Evolutionary conservation across 2,329 filamentous ascomycete genomes (phyloP), one percentile per base, ranked within the genome.

Genomic region (Cladorrhinum sp.): DNA sequence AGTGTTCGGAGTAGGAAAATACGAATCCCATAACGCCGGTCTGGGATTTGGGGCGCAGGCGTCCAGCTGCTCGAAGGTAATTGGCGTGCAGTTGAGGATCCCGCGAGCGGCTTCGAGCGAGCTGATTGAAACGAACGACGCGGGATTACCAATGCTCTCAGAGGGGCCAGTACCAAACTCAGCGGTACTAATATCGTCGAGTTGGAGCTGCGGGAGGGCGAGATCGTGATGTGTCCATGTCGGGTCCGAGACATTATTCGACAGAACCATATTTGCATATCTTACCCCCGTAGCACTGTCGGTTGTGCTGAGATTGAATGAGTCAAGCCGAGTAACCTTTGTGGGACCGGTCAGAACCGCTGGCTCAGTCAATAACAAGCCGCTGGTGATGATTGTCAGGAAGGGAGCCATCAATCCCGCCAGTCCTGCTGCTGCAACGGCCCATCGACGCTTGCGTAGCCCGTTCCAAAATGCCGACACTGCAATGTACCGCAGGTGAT

Each of bases 161-260:
- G 26, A 10, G 26, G 26, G 4, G 8, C 14, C 33, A 36, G 33
- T 3, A 10, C 3, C 33, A 3, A 16, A 3, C 33, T 3, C 33
- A 36, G 12, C 8, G 12, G 33, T 36, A 36, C 8, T 3, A 9
- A 16, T 9, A 16, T 36, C 33, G 12, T 16, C 12, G 8, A 36
- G 33, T 36, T n/a, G 49, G 14, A 57, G 39, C 4, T 50, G 39
- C 24, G 55, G 55, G 7, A 49, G 39, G 8, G 36, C 55, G 24
- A 57, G 39, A 20, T 57, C 42, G n/a, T 30, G 14, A 10, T 57
- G 49, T 8, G 55, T 57, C 55, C 55, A 57, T 12, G 33, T 4
- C 2, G 39, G 55, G 26, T 57, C 55, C 16, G 55, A 57, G 5
- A 57, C 18, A 36, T 57, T 57, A 36, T 28, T 57, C 16, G 55